Evolutionary conservation across 306 rosid species (phyloP).

Genomic region (Corylus americana): DNA sequence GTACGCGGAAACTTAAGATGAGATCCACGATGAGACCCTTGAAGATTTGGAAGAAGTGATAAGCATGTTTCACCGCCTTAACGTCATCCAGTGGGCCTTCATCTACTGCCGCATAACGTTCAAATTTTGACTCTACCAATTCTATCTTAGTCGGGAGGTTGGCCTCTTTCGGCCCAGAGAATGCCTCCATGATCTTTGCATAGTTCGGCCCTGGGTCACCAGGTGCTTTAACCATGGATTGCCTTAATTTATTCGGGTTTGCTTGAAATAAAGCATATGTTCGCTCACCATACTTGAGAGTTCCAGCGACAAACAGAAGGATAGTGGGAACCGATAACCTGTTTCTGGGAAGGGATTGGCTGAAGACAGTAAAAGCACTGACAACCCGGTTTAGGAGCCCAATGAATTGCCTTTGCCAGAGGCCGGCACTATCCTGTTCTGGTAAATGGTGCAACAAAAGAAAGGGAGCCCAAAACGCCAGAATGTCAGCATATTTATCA

Average conservation of each 20-base stretch:
- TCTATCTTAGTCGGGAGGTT: conserved; percentile 6
- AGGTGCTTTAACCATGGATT: conserved; percentile 18
- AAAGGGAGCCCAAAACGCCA: too few species aligned
- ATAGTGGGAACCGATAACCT: too few species aligned
- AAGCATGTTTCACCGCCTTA: conserved; percentile 21
- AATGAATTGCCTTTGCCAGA: too few species aligned
- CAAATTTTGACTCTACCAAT: too few species aligned
- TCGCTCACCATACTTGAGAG: conserved; percentile 31
- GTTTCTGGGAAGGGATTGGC: too few species aligned
- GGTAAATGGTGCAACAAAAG: too few species aligned
- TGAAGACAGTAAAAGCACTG: too few species aligned
- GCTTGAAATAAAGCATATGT: conserved; percentile 29
- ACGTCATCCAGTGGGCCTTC: not conserved
- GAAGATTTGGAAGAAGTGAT: conserved; percentile 22
- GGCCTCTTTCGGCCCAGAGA: not conserved
- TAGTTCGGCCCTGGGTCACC: conserved; percentile 35
- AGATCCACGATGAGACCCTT: conserved; percentile 38
- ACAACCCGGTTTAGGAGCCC: too few species aligned
- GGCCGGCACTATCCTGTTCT: too few species aligned
- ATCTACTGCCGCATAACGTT: not conserved
- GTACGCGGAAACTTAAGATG: conserved; percentile 24
- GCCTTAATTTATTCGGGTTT: conserved; percentile 21
- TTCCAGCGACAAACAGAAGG: too few species aligned
- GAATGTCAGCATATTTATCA: too few species aligned
- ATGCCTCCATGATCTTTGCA: conserved; percentile 38